These are phyloP conservation scores for Boletus sensibilis DNA, from an alignment of 768 basidiomycete species.

Conservation along the genomic window DNA sequence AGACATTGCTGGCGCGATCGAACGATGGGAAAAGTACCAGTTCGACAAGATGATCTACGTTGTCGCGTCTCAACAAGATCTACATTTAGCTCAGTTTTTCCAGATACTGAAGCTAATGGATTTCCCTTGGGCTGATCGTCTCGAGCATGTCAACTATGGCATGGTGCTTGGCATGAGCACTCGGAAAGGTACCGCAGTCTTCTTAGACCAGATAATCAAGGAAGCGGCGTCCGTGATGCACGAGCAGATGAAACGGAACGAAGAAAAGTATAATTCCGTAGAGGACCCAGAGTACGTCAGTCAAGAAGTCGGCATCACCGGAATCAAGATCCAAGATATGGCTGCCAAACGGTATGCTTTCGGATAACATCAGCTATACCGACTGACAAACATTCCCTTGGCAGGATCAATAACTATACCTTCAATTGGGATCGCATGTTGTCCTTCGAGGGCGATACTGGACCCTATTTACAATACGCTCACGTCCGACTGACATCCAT, in stretches of 20 bases:
- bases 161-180: constrained; percentile 95
- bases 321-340: constrained; percentile 98
- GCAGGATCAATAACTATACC: constrained; percentile 91
- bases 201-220: constrained; percentile 88
- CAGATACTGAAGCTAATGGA: constrained; percentile 89
- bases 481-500: constrained; percentile 92
- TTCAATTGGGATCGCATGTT: constrained; percentile 95
- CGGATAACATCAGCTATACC: neutral
- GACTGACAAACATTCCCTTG: neutral
- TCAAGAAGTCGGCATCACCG: constrained; percentile 87
- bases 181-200: constrained; percentile 90
- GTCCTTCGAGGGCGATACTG: constrained; percentile 94
- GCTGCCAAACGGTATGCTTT: constrained; percentile 75
- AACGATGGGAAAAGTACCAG: constrained; percentile 89
- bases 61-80: constrained; percentile 81
- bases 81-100: constrained; percentile 90
- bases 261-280: constrained; percentile 86
- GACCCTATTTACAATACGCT: constrained; percentile 94
- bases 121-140: constrained; percentile 77
- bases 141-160: constrained; percentile 90
- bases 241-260: constrained; percentile 93
- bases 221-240: constrained; percentile 91
- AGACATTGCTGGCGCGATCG: constrained; percentile 91
- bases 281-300: constrained; percentile 82
- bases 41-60: constrained; percentile 95